Evolutionary conservation across 768 basidiomycete species (phyloP).

Genomic region (Solioccasus polychromus): DNA sequence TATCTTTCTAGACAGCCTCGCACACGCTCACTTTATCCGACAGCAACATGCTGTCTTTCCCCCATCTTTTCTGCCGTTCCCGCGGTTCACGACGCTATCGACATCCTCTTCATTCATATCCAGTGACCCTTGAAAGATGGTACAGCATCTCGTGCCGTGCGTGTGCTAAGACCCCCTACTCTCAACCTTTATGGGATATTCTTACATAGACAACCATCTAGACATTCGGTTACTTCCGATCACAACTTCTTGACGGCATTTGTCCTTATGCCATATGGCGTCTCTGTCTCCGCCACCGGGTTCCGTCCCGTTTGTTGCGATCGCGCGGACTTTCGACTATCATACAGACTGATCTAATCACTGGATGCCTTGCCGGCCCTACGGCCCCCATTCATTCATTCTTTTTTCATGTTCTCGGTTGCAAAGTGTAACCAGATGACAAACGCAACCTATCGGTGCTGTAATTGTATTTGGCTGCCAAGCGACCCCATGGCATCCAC

Average conservation of each 20-base stretch:
- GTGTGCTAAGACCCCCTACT: slow-evolving; percentile 10
- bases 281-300: slow-evolving; percentile 22
- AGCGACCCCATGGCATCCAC: slow-evolving; percentile 11
- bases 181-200: slow-evolving; percentile 18
- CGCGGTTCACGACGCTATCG: slow-evolving; percentile 13
- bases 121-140: slow-evolving; percentile 19
- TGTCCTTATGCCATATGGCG: slow-evolving; percentile 24
- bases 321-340: slow-evolving; percentile 24
- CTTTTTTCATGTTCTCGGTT: slow-evolving; percentile 13
- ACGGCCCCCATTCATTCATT: slow-evolving; percentile 15
- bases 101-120: slow-evolving; percentile 14
- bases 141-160: slow-evolving; percentile 21
- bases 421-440: slow-evolving; percentile 8
- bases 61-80: slow-evolving; percentile 1
- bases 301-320: slow-evolving; percentile 26
- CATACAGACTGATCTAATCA: slow-evolving; percentile 25
- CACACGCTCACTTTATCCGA: background rate
- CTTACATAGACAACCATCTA: slow-evolving; percentile 7
- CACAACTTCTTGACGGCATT: slow-evolving; percentile 26
- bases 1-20: background rate
- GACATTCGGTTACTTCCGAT: slow-evolving; percentile 25
- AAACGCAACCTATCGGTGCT: slow-evolving; percentile 8
- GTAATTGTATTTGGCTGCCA: slow-evolving; percentile 3
- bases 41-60: background rate
- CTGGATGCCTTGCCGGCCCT: slow-evolving; percentile 10